phyloP scores from a whole-genome alignment of 1,139 yeast genomes.

The Lodderomyces orthopsilosis region DNA sequence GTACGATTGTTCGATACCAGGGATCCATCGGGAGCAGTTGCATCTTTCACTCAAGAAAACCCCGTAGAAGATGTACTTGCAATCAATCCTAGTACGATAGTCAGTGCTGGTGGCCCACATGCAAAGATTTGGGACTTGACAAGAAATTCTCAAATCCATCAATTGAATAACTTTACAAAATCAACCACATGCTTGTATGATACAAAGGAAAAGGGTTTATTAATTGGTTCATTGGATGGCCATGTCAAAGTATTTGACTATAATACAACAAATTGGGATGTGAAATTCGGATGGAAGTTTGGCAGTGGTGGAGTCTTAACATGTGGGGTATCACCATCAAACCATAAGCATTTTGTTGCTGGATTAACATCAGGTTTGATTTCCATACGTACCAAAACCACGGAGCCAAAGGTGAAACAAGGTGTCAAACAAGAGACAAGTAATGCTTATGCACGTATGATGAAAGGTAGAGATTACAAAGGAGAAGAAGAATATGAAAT shows the following conservation, averaged over 20 bases:
- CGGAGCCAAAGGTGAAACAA: constrained; percentile 55
- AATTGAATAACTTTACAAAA: constrained; percentile 81
- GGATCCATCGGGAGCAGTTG: constrained; percentile 27
- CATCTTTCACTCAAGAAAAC: constrained; percentile 36
- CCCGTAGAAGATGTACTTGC: constrained; percentile 91
- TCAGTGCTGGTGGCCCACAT: constrained; percentile 83
- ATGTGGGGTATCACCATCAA: constrained; percentile 80
- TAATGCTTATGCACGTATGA: constrained; percentile 68
- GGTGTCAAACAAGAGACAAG: constrained; percentile 48
- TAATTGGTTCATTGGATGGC: constrained; percentile 95
- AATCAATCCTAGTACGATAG: constrained; percentile 73
- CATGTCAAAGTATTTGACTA: constrained; percentile 94
- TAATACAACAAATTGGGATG: constrained; percentile 72
- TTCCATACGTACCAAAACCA: constrained; percentile 83
- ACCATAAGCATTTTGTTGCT: constrained; percentile 84
- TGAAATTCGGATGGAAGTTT: constrained; percentile 95
- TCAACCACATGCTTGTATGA: constrained; percentile 83
- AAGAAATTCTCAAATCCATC: constrained; percentile 62
- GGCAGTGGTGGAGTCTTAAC: constrained; percentile 84
- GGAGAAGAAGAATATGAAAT: constrained; percentile 76
- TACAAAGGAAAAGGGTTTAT: constrained; percentile 67
- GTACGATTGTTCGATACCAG: constrained; percentile 88
- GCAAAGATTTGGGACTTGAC: constrained; percentile 92
- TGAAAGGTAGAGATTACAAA: constrained; percentile 85
- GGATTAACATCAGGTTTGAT: constrained; percentile 89